These are phyloP conservation scores for Backusella psychrophila DNA, from an alignment of 192 early-diverging fungal genomes.

Conservation along the genomic window DNA sequence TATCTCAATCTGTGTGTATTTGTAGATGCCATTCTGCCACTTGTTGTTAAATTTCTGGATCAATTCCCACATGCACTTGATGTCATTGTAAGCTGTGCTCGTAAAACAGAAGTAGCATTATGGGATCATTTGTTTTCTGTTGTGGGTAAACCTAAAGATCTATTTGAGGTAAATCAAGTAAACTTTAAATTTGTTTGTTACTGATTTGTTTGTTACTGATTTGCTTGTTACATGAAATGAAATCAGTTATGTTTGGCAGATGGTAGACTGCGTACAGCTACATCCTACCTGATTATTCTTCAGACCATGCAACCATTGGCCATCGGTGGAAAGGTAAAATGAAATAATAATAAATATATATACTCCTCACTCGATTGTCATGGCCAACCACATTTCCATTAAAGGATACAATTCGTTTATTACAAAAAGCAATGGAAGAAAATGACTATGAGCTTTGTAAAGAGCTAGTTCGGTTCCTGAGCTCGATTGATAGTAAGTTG, in stretches of 20 bases:
- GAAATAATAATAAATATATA: neutral
- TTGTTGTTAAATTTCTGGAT: slow-evolving; percentile 73
- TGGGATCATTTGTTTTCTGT: slow-evolving; percentile 88
- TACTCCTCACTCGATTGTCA: no score
- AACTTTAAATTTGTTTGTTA: neutral
- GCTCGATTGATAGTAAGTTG: slow-evolving; percentile 69
- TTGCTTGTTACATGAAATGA: neutral
- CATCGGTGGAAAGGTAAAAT: slow-evolving; percentile 58
- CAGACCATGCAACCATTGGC: slow-evolving; percentile 82
- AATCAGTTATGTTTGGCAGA: slow-evolving; percentile 65
- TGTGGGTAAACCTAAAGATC: slow-evolving; percentile 77
- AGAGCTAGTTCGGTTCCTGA: slow-evolving; percentile 76
- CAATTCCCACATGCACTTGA: slow-evolving; percentile 80
- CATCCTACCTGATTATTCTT: slow-evolving; percentile 88
- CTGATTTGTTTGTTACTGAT: neutral
- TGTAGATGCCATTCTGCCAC: slow-evolving; percentile 59
- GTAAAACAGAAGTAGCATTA: slow-evolving; percentile 93
- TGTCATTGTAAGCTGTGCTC: slow-evolving; percentile 90
- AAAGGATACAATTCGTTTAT: slow-evolving; percentile 61
- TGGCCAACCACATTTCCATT: slow-evolving; percentile 6
- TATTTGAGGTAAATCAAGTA: slow-evolving; percentile 72
- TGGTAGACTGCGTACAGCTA: slow-evolving; percentile 77
- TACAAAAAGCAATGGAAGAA: slow-evolving; percentile 69
- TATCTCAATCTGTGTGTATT: neutral
- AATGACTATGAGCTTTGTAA: slow-evolving; percentile 81